These are phyloP conservation scores for Aspergillus sp. DNA, from an alignment of 2,329 filamentous ascomycete genomes.

Conservation along the genomic window DNA sequence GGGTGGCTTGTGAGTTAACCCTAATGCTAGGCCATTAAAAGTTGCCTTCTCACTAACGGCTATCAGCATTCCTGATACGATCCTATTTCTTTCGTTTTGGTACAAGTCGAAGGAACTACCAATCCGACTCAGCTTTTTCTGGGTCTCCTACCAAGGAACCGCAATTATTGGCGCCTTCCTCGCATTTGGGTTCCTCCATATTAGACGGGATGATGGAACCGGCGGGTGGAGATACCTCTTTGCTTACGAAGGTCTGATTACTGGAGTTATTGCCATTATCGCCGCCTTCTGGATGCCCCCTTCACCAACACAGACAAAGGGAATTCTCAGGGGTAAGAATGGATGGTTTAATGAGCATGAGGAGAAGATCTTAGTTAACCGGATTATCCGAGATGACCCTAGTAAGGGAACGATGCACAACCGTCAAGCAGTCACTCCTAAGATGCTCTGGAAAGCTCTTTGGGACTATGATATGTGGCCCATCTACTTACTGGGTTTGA, in stretches of 20 bases:
- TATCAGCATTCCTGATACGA: conserved; percentile 42
- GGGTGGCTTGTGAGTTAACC: conserved; percentile 59
- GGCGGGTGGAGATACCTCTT: conserved; percentile 48
- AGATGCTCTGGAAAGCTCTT: conserved; percentile 51
- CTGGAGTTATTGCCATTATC: conserved; percentile 54
- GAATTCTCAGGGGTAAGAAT: conserved; percentile 58
- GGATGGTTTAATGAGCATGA: conserved; percentile 69
- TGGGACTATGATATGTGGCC: conserved; percentile 60
- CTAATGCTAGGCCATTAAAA: conserved; percentile 26
- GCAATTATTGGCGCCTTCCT: conserved; percentile 50
- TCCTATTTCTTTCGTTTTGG: conserved; percentile 68
- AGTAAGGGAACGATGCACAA: conserved; percentile 64
- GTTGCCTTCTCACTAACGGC: conserved; percentile 4
- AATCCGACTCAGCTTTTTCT: conserved; percentile 67
- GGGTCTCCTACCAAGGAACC: conserved; percentile 60
- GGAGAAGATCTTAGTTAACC: conserved; percentile 70
- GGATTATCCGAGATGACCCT: conserved; percentile 56
- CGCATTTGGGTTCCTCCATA: conserved; percentile 45
- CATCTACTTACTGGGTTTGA: conserved; percentile 52
- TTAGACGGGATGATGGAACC: conserved; percentile 35
- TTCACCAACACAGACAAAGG: conserved; percentile 66
- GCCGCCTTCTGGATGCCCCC: conserved; percentile 62
- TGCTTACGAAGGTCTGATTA: conserved; percentile 48
- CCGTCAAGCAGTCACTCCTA: conserved; percentile 51
- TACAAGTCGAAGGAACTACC: conserved; percentile 72